Conservation (phyloP, 2,329 filamentous ascomycete species). For the Aspergillus arachidicola region DNA sequence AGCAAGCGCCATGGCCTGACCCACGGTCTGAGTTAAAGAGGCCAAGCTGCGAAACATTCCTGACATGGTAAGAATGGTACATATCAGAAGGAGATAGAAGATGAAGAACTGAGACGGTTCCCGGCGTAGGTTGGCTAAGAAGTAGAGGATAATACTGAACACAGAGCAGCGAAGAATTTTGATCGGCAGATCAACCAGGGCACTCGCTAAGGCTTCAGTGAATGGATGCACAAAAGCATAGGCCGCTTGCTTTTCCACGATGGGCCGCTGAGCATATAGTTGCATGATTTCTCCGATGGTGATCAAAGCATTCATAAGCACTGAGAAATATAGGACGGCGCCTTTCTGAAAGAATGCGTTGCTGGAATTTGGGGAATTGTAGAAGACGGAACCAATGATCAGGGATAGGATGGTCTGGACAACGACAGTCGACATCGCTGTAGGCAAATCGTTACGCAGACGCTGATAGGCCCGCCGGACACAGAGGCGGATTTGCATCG, state of each 20-base stretch:
- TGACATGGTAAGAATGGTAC: conserved; percentile 68
- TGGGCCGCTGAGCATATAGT: conserved; percentile 10
- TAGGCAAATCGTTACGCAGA: conserved; percentile 69
- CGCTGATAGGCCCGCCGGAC: conserved; percentile 76
- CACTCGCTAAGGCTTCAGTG: not conserved
- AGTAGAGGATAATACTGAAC: conserved; percentile 80
- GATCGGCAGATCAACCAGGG: conserved; percentile 59
- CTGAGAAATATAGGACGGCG: conserved; percentile 78
- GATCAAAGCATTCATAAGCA: conserved; percentile 78
- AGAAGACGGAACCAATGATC: conserved; percentile 77
- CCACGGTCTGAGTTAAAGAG: conserved; percentile 66
- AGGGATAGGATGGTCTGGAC: conserved; percentile 73
- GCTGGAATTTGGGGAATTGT: conserved; percentile 65
- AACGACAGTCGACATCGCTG: conserved; percentile 64
- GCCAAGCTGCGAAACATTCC: conserved; percentile 80
- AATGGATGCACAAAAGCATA: conserved; percentile 17
- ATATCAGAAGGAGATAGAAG: conserved; percentile 65
- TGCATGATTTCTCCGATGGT: conserved; percentile 63
- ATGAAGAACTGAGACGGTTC: conserved; percentile 78
- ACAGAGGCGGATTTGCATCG: conserved; percentile 74
- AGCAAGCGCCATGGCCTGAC: conserved; percentile 56
- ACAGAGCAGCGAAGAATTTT: conserved; percentile 70
- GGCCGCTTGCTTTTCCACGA: conserved; percentile 13
- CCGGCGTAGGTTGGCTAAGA: conserved; percentile 76
- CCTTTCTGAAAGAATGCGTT: conserved; percentile 73